phyloP scores from a whole-genome alignment of 2,329 filamentous ascomycete species.

The Bipolaris sorokiniana region DNA sequence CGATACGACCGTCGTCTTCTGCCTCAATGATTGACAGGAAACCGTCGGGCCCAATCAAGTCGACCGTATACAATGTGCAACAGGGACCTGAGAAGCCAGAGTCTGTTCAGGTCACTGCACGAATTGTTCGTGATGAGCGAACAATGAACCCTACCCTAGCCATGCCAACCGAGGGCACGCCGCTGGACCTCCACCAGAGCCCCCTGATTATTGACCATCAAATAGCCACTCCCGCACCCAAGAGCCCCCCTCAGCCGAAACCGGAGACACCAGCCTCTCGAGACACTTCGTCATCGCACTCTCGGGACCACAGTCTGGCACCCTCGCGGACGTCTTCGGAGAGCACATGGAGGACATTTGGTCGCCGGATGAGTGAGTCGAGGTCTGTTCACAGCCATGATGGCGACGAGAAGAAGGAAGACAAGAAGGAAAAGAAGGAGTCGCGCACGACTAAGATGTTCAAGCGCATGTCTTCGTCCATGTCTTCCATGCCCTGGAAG shows the following conservation, averaged over 20 bases:
- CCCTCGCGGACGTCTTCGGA: slow-evolving; percentile 49
- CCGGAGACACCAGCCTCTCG: slow-evolving; percentile 42
- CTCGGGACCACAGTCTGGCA: slow-evolving; percentile 37
- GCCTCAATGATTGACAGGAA: slow-evolving; percentile 40
- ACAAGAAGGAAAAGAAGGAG: slow-evolving; percentile 60
- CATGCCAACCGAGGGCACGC: slow-evolving; percentile 58
- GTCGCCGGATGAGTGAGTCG: slow-evolving; percentile 48
- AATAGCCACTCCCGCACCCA: slow-evolving; percentile 31
- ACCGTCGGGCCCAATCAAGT: slow-evolving; percentile 26
- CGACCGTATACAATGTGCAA: slow-evolving; percentile 51
- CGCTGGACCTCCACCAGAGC: slow-evolving; percentile 60
- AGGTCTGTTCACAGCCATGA: slow-evolving; percentile 41
- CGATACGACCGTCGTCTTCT: slow-evolving; percentile 34
- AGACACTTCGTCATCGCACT: slow-evolving; percentile 40
- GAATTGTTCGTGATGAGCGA: slow-evolving; percentile 73
- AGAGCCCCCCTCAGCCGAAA: slow-evolving; percentile 36
- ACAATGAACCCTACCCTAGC: slow-evolving; percentile 39
- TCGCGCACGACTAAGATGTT: slow-evolving; percentile 67
- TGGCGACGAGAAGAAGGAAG: slow-evolving; percentile 49
- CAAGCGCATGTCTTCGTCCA: slow-evolving; percentile 67
- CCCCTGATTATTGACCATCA: slow-evolving; percentile 71
- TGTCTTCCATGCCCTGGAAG: slow-evolving; percentile 60
- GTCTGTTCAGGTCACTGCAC: slow-evolving; percentile 86
- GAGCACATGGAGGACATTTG: slow-evolving; percentile 47
- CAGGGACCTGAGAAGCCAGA: slow-evolving; percentile 60